Conservation (phyloP, 306 rosid genomes). For the Boehmeria nivea region DNA sequence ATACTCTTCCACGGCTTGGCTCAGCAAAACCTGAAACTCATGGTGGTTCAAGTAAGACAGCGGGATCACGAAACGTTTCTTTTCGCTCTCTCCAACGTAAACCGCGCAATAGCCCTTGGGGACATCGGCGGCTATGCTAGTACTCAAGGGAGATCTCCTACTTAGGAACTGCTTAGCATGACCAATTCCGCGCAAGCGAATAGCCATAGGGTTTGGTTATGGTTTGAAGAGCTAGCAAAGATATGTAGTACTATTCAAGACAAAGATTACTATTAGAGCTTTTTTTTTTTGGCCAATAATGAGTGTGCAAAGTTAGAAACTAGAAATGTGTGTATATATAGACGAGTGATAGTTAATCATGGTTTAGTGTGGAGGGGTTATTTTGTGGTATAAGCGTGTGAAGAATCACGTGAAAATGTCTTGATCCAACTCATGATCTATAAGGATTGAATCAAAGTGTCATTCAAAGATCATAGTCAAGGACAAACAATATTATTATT, state of each 20-base stretch:
- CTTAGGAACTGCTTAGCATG: slow-evolving; percentile 8
- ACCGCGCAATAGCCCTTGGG: slow-evolving; percentile 38
- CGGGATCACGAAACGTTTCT: slow-evolving; percentile 37
- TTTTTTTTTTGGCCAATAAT: too few relatives aligned
- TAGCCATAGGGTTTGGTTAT: slow-evolving; percentile 18
- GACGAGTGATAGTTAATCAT: background rate
- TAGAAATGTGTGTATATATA: background rate
- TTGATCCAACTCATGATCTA: background rate
- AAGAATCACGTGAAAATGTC: slow-evolving; percentile 29
- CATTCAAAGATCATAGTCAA: background rate
- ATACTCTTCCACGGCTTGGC: slow-evolving; percentile 35
- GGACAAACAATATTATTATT: background rate
- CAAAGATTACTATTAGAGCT: too few relatives aligned
- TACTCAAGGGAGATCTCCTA: background rate
- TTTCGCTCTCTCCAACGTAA: slow-evolving; percentile 38
- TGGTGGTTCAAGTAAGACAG: slow-evolving; percentile 32
- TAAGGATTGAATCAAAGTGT: background rate
- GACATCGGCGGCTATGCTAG: background rate
- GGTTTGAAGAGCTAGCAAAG: background rate
- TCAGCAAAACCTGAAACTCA: slow-evolving; percentile 25
- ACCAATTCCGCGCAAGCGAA: slow-evolving; percentile 10
- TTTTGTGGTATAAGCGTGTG: background rate
- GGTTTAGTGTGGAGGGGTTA: background rate
- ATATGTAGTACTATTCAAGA: background rate
- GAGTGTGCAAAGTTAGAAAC: too few relatives aligned